Conservation (phyloP, 306 rosid genomes). For the Arachis hypogaea region DNA sequence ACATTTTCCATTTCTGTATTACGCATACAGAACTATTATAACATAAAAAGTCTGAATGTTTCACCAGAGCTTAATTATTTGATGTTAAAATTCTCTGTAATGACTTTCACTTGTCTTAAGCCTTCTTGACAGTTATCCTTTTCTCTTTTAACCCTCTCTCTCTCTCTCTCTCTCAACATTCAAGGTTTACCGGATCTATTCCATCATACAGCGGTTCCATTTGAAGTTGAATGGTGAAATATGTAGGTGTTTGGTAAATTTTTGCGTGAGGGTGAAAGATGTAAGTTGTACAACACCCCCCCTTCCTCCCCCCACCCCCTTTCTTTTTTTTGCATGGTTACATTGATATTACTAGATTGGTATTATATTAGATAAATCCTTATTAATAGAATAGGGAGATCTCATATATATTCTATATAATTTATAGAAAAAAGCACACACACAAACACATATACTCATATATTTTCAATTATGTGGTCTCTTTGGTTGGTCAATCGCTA, state of each 20-base stretch:
- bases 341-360: neutral
- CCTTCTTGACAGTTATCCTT: constrained; percentile 27
- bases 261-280: constrained; percentile 69
- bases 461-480: constrained; percentile 31
- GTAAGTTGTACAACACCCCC: constrained; percentile 48
- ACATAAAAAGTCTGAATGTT: neutral
- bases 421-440: too few species aligned
- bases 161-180: constrained; percentile 28
- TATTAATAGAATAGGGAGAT: too few species aligned
- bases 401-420: too few species aligned
- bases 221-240: constrained; percentile 61
- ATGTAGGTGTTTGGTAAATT: constrained; percentile 68
- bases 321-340: constrained; percentile 30
- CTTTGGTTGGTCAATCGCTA: neutral
- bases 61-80: neutral
- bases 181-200: constrained; percentile 70
- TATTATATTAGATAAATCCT: too few species aligned
- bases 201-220: constrained; percentile 50
- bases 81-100: neutral
- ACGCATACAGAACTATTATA: neutral
- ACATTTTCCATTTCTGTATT: constrained; percentile 1
- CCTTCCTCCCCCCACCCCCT: too few species aligned
- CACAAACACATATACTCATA: too few species aligned
- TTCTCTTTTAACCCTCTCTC: constrained; percentile 10
- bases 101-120: constrained; percentile 8